A percentile compares a stretch with the other conserved stretches of the same genome.
These are phyloP conservation scores for Eucalyptus melliodora DNA, from an alignment of 345 rosid species.

Conservation along the genomic window DNA sequence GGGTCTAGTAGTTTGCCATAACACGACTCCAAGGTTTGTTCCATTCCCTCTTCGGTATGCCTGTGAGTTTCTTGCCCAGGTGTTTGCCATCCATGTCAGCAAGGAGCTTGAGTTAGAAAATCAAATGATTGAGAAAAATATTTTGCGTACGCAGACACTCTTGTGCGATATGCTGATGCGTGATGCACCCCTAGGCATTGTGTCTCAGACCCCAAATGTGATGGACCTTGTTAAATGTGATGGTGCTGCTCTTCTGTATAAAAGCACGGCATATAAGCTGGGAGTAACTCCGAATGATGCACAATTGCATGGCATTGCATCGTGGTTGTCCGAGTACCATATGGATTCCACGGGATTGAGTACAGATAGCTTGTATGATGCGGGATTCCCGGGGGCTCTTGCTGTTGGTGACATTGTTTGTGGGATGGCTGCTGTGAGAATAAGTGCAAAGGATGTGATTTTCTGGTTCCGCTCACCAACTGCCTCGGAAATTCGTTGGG, in stretches of 20 bases:
- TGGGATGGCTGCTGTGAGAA: constrained; percentile 97
- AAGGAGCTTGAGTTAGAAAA: constrained; percentile 80
- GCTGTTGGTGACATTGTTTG: constrained; percentile 68
- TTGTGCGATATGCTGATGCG: constrained; percentile 95
- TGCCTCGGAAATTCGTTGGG: constrained; percentile 84
- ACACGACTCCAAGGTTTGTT: constrained; percentile 76
- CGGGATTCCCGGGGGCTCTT: constrained; percentile 72
- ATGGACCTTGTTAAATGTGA: constrained; percentile 93
- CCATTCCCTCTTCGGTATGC: constrained; percentile 97
- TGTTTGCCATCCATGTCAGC: constrained; percentile 85
- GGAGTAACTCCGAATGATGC: constrained; percentile 66
- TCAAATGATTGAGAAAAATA: constrained; percentile 84
- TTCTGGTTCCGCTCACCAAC: constrained; percentile 96
- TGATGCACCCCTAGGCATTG: constrained; percentile 86
- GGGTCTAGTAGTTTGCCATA: constrained; percentile 96
- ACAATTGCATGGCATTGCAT: constrained; percentile 57
- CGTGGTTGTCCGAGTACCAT: constrained; percentile 72
- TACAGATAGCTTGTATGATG: constrained; percentile 86
- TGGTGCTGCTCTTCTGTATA: constrained; percentile 82
- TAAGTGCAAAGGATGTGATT: constrained; percentile 56
- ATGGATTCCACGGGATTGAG: constrained; percentile 92
- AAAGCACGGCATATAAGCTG: constrained; percentile 52
- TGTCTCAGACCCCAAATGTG: constrained; percentile 78
- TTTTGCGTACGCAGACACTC: constrained; percentile 82
- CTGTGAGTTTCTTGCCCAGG: constrained; percentile 91